Evolutionary conservation across 805 yeast genomes (phyloP), one percentile per base, ranked within the genome.

Genomic region (Teunomyces kruisii): DNA sequence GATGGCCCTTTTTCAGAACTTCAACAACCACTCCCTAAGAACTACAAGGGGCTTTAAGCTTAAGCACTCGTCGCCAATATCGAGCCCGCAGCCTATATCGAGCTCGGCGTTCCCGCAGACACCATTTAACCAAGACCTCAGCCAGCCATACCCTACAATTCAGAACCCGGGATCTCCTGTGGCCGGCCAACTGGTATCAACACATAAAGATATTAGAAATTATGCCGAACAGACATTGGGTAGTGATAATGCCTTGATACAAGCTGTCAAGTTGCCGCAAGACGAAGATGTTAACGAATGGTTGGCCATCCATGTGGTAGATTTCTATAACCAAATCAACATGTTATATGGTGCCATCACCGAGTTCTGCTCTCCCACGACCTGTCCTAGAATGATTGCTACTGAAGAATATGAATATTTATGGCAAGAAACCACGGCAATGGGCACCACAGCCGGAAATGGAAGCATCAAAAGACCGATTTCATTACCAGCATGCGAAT

Each of bases 271-370:
- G 59, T 72, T 94, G 24, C 99, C 99, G 13, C 86, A 80, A 54
- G 98, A 94, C 49, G 99, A 92, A 65, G 94, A 88, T 57, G 61
- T 83, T 44, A 84, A 86, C 56, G 99, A 92, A 64, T 92, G 99
- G 99, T 68, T 92, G 45, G 98, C 99, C 0, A 96, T 91, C 9
- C 96, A 92, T 62, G 94, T 92, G n/a, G 97, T 91, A 13, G 98
- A 92, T 65, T 94, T 92, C 61, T 92, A 88, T 69, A 91, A 91
- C 63, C 99, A 92, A 63, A 84, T 92, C 53, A 92, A 92, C 67
- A 94, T 92, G 99, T 72, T 92, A 6, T 92, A 94, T 57, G 97
- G 97, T 8, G 83, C 97, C 3, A 87, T 94, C 52, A 92, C 98
- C 1, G 96, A 90, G 67, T 91, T 94, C 59, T 94, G 99, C 64